Percentiles rank a stretch among this genome's conserved stretches.
phyloP scores from a whole-genome alignment of 2,329 filamentous ascomycete genomes.

The Botryosphaeria dothidea region DNA sequence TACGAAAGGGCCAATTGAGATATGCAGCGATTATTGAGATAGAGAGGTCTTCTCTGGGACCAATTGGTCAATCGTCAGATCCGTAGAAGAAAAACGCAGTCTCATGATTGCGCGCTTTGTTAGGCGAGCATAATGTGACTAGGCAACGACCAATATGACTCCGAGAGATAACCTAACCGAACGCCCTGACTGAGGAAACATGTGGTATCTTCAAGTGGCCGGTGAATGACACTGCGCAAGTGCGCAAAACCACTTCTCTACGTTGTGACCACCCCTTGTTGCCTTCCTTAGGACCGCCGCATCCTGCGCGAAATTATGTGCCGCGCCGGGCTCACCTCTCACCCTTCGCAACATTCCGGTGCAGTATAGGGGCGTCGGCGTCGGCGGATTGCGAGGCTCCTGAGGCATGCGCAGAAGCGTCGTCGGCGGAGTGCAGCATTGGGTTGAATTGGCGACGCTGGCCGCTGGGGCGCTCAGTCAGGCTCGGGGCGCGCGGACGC shows the following conservation, averaged over 20 bases:
- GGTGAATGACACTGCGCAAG: neutral
- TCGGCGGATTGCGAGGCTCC: neutral
- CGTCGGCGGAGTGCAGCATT: constrained; percentile 1
- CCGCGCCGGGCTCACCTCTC: neutral
- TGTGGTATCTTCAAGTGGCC: neutral
- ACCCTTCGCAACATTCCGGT: neutral
- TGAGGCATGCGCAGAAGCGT: neutral
- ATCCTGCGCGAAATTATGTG: neutral
- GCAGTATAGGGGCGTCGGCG: neutral
- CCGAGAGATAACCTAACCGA: neutral
- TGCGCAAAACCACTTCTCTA: neutral
- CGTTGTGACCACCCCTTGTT: neutral
- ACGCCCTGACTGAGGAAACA: neutral
- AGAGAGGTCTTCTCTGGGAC: too few relatives aligned
- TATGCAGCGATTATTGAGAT: too few relatives aligned
- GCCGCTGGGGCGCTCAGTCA: constrained; percentile 59
- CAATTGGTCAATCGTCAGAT: too few relatives aligned
- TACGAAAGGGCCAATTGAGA: too few relatives aligned
- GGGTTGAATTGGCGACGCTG: constrained; percentile 46
- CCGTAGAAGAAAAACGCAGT: neutral
- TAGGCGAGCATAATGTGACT: neutral
- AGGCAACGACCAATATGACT: neutral
- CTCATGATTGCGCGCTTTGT: neutral
- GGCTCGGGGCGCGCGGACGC: constrained; percentile 62
- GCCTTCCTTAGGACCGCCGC: neutral